These are phyloP conservation scores for Ustilago nuda DNA, from an alignment of 1,284 basidiomycete genomes.

Conservation along the genomic window DNA sequence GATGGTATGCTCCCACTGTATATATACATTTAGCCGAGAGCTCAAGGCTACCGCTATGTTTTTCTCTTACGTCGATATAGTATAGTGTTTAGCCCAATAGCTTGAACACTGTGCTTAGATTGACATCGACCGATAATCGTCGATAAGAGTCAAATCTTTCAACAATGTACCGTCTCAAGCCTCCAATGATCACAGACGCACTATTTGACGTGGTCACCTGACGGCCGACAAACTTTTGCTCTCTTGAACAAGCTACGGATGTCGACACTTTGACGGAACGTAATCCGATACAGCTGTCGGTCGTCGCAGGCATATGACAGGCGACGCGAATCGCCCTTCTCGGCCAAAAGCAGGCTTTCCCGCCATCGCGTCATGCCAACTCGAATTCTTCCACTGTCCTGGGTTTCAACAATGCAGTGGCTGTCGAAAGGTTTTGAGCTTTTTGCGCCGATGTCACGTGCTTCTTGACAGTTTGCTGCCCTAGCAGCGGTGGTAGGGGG, in stretches of 20 bases:
- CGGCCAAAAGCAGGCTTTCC: not conserved
- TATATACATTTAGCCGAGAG: too few species aligned
- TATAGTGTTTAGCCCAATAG: too few species aligned
- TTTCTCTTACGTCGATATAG: too few species aligned
- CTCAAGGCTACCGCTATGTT: too few species aligned
- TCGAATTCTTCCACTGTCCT: not conserved
- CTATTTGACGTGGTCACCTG: not conserved
- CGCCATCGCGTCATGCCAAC: not conserved
- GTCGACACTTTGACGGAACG: not conserved
- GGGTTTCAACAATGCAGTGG: not conserved
- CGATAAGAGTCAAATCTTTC: not conserved
- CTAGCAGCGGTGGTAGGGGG: too few species aligned
- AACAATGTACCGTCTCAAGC: not conserved
- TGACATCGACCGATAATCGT: too few species aligned
- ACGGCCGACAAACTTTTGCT: not conserved
- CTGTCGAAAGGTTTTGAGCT: not conserved
- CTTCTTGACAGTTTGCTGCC: not conserved
- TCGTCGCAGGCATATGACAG: not conserved
- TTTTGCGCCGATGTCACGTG: not conserved
- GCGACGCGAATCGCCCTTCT: not conserved
- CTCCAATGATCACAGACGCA: not conserved
- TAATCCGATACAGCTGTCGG: not conserved
- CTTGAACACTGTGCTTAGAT: too few species aligned
- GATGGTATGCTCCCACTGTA: too few species aligned
- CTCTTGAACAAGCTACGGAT: not conserved